Evolutionary conservation across 2,329 filamentous ascomycete species (phyloP).

Genomic region (Aspergillus sp.): DNA sequence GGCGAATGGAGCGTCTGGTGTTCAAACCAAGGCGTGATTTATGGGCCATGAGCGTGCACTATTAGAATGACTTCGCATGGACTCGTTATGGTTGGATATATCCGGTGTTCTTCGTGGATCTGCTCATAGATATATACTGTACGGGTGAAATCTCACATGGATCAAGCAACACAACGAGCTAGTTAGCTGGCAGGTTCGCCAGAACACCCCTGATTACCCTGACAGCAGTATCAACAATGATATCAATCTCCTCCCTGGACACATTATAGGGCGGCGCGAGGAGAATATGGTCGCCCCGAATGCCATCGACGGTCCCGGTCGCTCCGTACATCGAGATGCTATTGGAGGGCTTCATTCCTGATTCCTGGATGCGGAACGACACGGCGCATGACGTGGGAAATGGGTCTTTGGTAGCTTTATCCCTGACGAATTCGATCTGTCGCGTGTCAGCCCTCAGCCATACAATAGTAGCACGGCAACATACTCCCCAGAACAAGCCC

Average conservation of each 20-base stretch:
- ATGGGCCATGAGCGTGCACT: conserved; percentile 9
- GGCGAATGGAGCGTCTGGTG: conserved; percentile 16
- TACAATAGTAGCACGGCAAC: background rate
- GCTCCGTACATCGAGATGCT: conserved; percentile 57
- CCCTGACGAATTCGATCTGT: conserved; percentile 48
- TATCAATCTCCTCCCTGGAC: conserved; percentile 46
- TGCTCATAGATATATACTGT: no score
- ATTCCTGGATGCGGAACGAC: conserved; percentile 42
- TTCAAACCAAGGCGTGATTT: conserved; percentile 17
- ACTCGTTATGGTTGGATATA: no score
- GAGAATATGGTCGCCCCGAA: conserved; percentile 59
- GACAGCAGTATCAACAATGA: conserved; percentile 44
- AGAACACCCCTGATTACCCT: conserved; percentile 47
- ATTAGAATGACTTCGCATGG: no score
- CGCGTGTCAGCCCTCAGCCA: background rate
- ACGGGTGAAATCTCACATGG: no score
- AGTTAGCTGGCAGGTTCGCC: no score
- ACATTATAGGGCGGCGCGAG: conserved; percentile 61
- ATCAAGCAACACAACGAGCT: no score
- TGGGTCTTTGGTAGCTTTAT: conserved; percentile 46
- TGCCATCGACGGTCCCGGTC: conserved; percentile 49
- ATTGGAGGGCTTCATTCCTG: conserved; percentile 35
- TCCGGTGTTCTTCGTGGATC: no score
- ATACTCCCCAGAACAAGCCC: conserved; percentile 51
- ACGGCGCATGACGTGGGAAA: conserved; percentile 41